These are phyloP conservation scores for Leccinum cinnamomeum DNA, from an alignment of 1,284 basidiomycete genomes.

Conservation along the genomic window DNA sequence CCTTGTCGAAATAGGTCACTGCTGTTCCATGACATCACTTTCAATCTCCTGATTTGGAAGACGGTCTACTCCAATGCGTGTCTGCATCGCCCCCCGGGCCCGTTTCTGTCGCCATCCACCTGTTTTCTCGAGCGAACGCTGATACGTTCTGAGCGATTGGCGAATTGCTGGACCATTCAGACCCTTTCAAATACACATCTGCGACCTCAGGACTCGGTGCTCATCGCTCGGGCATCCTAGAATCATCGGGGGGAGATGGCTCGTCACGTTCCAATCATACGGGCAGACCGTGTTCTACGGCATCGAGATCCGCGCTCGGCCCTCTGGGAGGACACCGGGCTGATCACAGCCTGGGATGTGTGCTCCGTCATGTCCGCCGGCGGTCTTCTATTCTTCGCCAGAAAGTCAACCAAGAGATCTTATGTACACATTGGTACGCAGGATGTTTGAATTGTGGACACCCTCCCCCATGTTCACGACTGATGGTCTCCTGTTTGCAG, in stretches of 20 bases:
- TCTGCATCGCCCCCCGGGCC: conserved; percentile 12
- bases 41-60: conserved; percentile 8
- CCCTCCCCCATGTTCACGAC: neutral
- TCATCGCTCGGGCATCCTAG: neutral
- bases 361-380: conserved; percentile 8
- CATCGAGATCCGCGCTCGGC: conserved; percentile 4
- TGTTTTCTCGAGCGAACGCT: conserved; percentile 8
- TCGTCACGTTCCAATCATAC: conserved; percentile 6
- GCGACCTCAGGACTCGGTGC: neutral
- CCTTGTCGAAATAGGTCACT: conserved; percentile 3
- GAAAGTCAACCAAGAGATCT: neutral
- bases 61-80: conserved; percentile 10
- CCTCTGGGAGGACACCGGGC: conserved; percentile 7
- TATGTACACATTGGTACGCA: conserved; percentile 6
- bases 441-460: neutral
- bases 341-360: conserved; percentile 5
- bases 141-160: conserved; percentile 3
- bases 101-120: conserved; percentile 8
- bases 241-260: conserved; percentile 10
- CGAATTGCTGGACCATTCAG: conserved; percentile 7
- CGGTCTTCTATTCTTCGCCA: conserved; percentile 3
- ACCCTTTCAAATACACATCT: neutral
- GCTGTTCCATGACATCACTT: conserved; percentile 1
- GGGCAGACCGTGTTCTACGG: conserved; percentile 5
- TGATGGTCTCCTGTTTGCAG: neutral